Base-by-base conservation (phyloP, 2,329 filamentous ascomycete species). In the Botrytis byssoidea region DNA sequence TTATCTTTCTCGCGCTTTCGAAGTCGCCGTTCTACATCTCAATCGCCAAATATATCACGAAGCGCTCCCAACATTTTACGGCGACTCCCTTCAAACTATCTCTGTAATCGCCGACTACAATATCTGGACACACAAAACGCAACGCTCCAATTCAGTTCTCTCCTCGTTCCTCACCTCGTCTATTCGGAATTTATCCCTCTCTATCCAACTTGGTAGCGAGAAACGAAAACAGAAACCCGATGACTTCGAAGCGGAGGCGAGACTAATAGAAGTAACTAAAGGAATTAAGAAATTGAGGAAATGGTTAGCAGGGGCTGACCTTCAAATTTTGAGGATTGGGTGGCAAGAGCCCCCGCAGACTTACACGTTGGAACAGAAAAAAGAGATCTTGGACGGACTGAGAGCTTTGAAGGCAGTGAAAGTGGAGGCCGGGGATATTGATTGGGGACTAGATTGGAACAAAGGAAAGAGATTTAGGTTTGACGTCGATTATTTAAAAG, bases 251-350 rank as follows among this genome's bases (percentile, higher is more conserved):
- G 75, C 75, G 10, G 74, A 74, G 12, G 93, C 88, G n/a, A 97
- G 86, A 25, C 89, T 88, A 68, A 93, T 86, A 71, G 90, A 90
- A 71, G 89, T 92, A 74, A 96, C 89, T 80, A 97, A 98, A 0
- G 96, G 96, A 10, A 75, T 79, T 16, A 77, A 75, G 73, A 79
- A 79, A 63, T 46, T 76, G 25, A 68, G 76, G 42, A 79, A 79
- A 55, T 79, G 79, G 79, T 68, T 79, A 51, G 72, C 71, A 32
- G 77, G 76, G 1, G 78, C 77, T 1, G 78, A 79, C 67, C 73
- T 80, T 14, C 74, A 77, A 51, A 75, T 40, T 35, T 35, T 80
- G 72, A 75, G 42, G 29, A 75, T 79, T 29, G 76, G 74, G 59
- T 80, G 78, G 78, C 75, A 78, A 57, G 79, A 80, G 68, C 79